Evolutionary conservation across 129 eudicot genomes (phyloP).

Genomic region (Flaveria ramosissima): DNA sequence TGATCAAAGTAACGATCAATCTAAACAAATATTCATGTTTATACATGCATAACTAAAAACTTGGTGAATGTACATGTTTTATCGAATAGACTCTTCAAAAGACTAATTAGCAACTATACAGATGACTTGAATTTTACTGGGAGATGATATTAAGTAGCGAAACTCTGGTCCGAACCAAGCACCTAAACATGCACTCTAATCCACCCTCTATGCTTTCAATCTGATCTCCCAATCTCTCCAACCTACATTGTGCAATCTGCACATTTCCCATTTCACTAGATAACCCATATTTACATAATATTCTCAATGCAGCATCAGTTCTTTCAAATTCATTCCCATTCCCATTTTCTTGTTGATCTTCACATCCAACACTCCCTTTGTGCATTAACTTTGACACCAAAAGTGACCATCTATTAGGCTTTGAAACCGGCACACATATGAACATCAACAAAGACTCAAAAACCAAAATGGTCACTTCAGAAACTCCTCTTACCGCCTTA

Average conservation of each 20-base stretch:
- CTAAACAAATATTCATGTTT: not conserved
- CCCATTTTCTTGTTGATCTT: slow-evolving; percentile 32
- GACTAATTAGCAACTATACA: not conserved
- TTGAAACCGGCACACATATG: slow-evolving; percentile 25
- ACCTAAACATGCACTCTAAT: slow-evolving; percentile 33
- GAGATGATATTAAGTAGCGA: slow-evolving; percentile 40
- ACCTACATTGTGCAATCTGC: slow-evolving; percentile 23
- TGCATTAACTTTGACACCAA: slow-evolving; percentile 37
- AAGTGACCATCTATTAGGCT: slow-evolving; percentile 39
- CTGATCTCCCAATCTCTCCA: slow-evolving; percentile 28
- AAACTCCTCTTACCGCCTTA: slow-evolving; percentile 38
- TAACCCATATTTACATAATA: slow-evolving; percentile 16
- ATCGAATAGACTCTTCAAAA: not conserved
- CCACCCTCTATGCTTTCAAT: slow-evolving; percentile 30
- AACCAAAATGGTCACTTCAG: slow-evolving; percentile 26
- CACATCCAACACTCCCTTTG: slow-evolving; percentile 32
- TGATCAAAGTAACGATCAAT: not conserved
- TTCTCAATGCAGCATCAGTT: slow-evolving; percentile 18
- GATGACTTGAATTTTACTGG: not conserved
- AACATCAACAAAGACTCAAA: slow-evolving; percentile 37
- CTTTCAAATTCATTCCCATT: slow-evolving; percentile 23
- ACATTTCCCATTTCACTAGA: slow-evolving; percentile 7
- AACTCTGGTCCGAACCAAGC: slow-evolving; percentile 35
- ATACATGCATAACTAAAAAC: slow-evolving; percentile 14
- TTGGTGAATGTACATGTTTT: slow-evolving; percentile 5